phyloP scores from a whole-genome alignment of 177 flowering plant genomes.

The Vitis hybrid region DNA sequence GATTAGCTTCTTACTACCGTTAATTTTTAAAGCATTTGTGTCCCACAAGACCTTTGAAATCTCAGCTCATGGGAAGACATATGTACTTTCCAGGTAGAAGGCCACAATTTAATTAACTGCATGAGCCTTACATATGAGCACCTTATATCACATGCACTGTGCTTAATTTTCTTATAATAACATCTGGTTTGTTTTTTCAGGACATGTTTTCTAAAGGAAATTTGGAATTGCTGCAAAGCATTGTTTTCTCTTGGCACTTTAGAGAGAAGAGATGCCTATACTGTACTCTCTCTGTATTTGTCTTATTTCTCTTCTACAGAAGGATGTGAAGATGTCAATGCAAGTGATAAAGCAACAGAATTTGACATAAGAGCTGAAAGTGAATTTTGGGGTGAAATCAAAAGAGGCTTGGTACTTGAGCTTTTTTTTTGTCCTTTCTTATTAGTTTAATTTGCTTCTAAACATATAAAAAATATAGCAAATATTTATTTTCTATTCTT shows the following conservation, averaged over 20 bases:
- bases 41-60: conserved; percentile 34
- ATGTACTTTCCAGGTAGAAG: conserved; percentile 55
- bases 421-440: conserved; percentile 6
- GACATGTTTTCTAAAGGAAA: conserved; percentile 39
- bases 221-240: conserved; percentile 73
- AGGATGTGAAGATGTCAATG: conserved; percentile 27
- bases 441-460: not conserved
- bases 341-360: conserved; percentile 27
- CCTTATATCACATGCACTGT: not conserved
- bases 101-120: conserved; percentile 5
- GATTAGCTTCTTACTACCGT: conserved; percentile 60
- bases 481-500: not conserved
- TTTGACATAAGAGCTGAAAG: conserved; percentile 60
- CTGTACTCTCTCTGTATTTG: conserved; percentile 61
- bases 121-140: not conserved
- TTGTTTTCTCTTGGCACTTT: conserved; percentile 61
- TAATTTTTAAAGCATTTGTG: conserved; percentile 58
- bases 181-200: conserved; percentile 37
- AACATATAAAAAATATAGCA: not conserved
- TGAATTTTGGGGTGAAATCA: conserved; percentile 82
- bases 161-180: not conserved
- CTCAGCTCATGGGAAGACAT: conserved; percentile 32
- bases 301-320: conserved; percentile 38
- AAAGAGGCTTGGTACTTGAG: conserved; percentile 76
- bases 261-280: conserved; percentile 85